Percentiles rank a stretch among this genome's conserved stretches.
Evolutionary conservation across 768 basidiomycete species (phyloP).

Genomic region (Rhizopogon vinicolor): DNA sequence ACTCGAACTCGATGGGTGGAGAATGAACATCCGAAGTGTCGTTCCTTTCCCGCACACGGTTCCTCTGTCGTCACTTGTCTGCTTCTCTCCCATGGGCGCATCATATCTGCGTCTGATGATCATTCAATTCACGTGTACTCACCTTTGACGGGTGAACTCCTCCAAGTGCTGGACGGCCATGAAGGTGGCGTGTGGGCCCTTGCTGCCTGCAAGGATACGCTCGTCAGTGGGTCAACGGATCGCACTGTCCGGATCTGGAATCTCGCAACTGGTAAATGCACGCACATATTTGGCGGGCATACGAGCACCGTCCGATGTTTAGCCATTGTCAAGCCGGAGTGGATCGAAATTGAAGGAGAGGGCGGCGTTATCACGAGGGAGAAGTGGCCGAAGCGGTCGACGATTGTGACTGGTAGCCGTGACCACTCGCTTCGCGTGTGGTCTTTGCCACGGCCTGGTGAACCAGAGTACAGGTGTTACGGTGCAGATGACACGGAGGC

Average conservation of each 20-base stretch:
- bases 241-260: slow-evolving; percentile 94
- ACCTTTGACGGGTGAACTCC: slow-evolving; percentile 73
- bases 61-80: slow-evolving; percentile 93
- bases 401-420: slow-evolving; percentile 71
- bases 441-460: slow-evolving; percentile 62
- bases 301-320: slow-evolving; percentile 95
- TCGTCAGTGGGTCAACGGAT: slow-evolving; percentile 92
- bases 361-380: slow-evolving; percentile 58
- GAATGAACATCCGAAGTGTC: slow-evolving; percentile 65
- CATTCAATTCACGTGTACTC: slow-evolving; percentile 95
- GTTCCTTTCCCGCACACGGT: slow-evolving; percentile 85
- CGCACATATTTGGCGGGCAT: slow-evolving; percentile 93
- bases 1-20: slow-evolving; percentile 78
- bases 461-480: slow-evolving; percentile 70
- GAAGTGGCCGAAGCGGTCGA: slow-evolving; percentile 66
- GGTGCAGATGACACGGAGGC: slow-evolving; percentile 57
- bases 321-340: slow-evolving; percentile 92
- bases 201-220: slow-evolving; percentile 80
- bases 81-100: slow-evolving; percentile 89
- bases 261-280: slow-evolving; percentile 71
- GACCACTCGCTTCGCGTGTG: slow-evolving; percentile 66
- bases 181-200: slow-evolving; percentile 97
- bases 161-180: slow-evolving; percentile 79
- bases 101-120: slow-evolving; percentile 96
- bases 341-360: slow-evolving; percentile 69